Evolutionary conservation across 352 stramenopile species (phyloP).

Genomic region (Phytophthora citrophthora): DNA sequence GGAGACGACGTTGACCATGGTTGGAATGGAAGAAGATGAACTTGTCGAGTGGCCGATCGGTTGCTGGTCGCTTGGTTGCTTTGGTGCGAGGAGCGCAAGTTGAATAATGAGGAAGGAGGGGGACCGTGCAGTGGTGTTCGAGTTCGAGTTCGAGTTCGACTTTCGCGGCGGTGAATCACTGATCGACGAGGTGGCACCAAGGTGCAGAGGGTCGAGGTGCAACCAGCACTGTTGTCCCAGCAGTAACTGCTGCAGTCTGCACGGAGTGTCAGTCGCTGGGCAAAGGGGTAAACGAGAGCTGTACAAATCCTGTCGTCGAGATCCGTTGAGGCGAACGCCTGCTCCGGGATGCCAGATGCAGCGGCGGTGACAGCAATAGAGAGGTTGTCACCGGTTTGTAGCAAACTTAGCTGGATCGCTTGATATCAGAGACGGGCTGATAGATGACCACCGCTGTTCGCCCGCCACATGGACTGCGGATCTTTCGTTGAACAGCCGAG

Average conservation of each 20-base stretch:
- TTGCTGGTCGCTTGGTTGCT: not conserved
- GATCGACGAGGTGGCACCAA: not conserved
- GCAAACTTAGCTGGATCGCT: no score
- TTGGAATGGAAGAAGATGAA: not conserved
- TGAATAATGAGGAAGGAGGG: constrained; percentile 2
- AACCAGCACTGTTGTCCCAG: no score
- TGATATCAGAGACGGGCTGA: no score
- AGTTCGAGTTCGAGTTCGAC: not conserved
- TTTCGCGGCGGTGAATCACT: not conserved
- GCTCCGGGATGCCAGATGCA: constrained; percentile 23
- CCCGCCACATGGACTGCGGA: no score
- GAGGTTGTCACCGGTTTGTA: not conserved
- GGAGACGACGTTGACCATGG: constrained; percentile 18
- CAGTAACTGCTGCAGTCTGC: not conserved
- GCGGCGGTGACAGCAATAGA: constrained; percentile 2
- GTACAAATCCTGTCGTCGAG: constrained; percentile 22
- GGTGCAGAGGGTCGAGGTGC: constrained; percentile 7
- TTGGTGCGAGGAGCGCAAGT: constrained; percentile 15
- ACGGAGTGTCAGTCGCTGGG: not conserved
- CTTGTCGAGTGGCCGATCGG: not conserved
- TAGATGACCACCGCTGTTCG: no score
- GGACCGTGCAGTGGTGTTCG: not conserved
- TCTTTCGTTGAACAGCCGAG: no score
- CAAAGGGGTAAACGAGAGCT: not conserved
- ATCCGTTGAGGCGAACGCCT: constrained; percentile 11